Percentiles rank a stretch among this genome's conserved stretches.
Conservation (phyloP, 495 filamentous ascomycete species). For the Rhypophila decipiens region DNA sequence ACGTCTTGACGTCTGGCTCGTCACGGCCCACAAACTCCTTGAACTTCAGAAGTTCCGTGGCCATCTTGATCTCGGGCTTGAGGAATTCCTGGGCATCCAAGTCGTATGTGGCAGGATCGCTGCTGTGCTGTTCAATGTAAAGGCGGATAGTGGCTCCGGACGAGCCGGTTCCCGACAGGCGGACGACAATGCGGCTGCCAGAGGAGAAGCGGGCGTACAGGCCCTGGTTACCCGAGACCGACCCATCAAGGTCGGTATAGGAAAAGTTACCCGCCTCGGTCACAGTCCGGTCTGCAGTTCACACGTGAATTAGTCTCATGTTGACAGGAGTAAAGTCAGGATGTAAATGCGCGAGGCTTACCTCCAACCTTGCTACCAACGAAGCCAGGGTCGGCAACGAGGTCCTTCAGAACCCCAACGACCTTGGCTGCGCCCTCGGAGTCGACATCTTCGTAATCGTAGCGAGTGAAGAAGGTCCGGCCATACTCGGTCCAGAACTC, state of each 20-base stretch:
- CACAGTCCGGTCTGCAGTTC: conserved; percentile 60
- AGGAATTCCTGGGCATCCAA: conserved; percentile 90
- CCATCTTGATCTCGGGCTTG: conserved; percentile 76
- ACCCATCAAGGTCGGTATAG: conserved; percentile 95
- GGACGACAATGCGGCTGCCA: conserved; percentile 87
- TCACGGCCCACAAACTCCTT: conserved; percentile 84
- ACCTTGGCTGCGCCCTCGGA: conserved; percentile 85
- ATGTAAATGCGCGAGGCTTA: too few relatives aligned
- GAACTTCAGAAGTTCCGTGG: conserved; percentile 77
- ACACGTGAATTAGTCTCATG: too few relatives aligned
- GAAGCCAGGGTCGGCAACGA: conserved; percentile 62
- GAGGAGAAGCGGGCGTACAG: conserved; percentile 93
- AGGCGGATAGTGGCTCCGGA: conserved; percentile 93
- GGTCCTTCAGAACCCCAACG: conserved; percentile 64
- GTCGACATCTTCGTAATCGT: conserved; percentile 95
- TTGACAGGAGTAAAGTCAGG: too few relatives aligned
- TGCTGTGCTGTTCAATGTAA: conserved; percentile 87
- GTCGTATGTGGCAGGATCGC: conserved; percentile 65
- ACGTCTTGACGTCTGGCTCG: conserved; percentile 93
- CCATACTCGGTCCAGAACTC: conserved; percentile 98
- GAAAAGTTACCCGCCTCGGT: conserved; percentile 88
- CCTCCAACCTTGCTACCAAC: conserved; percentile 74
- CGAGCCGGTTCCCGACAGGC: conserved; percentile 88
- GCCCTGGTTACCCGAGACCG: conserved; percentile 91
- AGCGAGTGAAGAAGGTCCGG: conserved; percentile 97